Evolutionary conservation across 441 rosid species (phyloP), one percentile per base, ranked within the genome.

Genomic region (Raphanus hybrid): DNA sequence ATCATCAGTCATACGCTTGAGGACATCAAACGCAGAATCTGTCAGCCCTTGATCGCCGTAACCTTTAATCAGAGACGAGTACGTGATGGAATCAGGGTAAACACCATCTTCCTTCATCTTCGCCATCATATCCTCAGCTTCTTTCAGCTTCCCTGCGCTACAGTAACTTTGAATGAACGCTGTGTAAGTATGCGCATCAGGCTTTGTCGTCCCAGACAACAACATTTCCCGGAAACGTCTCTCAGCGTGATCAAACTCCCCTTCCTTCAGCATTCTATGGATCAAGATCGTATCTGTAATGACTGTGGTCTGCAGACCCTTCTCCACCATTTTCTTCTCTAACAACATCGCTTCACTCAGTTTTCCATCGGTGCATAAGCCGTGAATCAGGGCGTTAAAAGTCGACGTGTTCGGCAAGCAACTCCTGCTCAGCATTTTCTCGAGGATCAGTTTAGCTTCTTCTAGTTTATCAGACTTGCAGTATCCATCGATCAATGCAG

Each of bases 401-500:
- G 94, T 89, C 37, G 67, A 82, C 8, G 88, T 74, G 67, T 91
- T 87, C 15, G 94, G 94, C 64, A 81, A 77, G 80, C 91, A 91
- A 50, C 73, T 84, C 76, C 80, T 86, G 39, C 29, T 58, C 80
- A 79, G 75, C 96, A 92, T 92, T 70, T 78, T 80, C 63, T 85
- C 85, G 50, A 89, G 80, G 82, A 92, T 74, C 50, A 80, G 75
- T 68, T 37, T 20, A 79, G 94, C 96, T 78, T 82, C 84, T 26
- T 74, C 86, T 50, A 80, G 48, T 77, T 84, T 84, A 79, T 86
- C 91, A 23, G 84, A 82, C 78, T 89, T 91, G 84, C 97, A 89
- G 76, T 82, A 88, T n/a, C 94, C 94, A 85, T 92, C 93, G 79
- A 92, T 89, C 81, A 92, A 64, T 68, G 94, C 81, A 48, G 97